Evolutionary conservation across 192 early-diverging fungal species (phyloP).

Genomic region (Podila horticola): DNA sequence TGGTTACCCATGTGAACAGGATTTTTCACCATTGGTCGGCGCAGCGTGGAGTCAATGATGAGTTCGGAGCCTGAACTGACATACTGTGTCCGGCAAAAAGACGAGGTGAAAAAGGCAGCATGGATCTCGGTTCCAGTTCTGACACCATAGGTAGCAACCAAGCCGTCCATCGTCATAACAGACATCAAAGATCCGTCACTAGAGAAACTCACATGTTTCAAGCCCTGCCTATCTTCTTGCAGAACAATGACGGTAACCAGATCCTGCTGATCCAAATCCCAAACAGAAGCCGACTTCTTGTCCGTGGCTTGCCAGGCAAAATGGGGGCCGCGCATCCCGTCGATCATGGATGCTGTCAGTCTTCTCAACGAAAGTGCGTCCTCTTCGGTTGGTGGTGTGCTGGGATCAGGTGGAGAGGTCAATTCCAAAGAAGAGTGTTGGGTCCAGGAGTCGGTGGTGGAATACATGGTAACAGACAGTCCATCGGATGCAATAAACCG

Average conservation of each 20-base stretch:
- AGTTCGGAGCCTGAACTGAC: background rate
- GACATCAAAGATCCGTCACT: too few species aligned
- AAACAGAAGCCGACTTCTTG: background rate
- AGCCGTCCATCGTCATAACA: too few species aligned
- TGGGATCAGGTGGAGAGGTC: background rate
- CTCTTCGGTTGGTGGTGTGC: too few species aligned
- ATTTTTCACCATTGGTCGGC: background rate
- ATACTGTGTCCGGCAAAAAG: background rate
- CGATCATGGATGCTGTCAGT: background rate
- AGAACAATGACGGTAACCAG: background rate
- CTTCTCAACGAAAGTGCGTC: background rate
- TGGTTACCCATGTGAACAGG: background rate
- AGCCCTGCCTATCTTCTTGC: background rate
- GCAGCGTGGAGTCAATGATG: background rate
- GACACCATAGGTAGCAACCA: too few species aligned
- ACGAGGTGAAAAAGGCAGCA: too few species aligned
- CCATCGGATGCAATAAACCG: background rate
- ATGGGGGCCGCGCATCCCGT: background rate
- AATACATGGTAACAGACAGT: background rate
- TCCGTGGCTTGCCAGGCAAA: background rate
- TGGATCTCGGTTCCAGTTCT: too few species aligned
- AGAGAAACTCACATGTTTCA: too few species aligned
- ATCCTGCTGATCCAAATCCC: background rate
- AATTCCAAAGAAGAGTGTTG: background rate
- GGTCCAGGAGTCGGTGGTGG: background rate